Base-by-base conservation (phyloP, 495 filamentous ascomycete species). In the Sporormia fimetaria region DNA sequence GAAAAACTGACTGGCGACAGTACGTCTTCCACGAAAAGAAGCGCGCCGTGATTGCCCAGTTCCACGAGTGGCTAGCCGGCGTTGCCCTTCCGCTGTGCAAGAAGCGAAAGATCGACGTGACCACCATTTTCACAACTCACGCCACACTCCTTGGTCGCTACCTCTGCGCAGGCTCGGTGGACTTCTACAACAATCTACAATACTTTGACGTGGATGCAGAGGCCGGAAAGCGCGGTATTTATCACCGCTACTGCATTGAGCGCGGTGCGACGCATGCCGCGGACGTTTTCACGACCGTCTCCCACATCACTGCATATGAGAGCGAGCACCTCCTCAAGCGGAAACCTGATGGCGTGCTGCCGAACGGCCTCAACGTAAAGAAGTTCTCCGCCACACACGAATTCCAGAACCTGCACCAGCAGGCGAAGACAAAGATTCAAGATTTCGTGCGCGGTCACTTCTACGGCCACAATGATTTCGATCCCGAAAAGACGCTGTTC, bases 161-260 rank as follows among this genome's bases (percentile, higher is more conserved):
- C 55, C 81, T 98, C 29, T 98, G 90, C 55, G 90, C 90, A 26
- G 90, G 90, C 22, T 94, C 85, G 2, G 90, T 96, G 20, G 90
- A 98, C 61, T 98, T 98, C 62, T 98, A 98, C 69, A 98, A 98
- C 67, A 94, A 96, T 58, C 79, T 98, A 14, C 90, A 95, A 60
- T 79, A 78, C 65, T 98, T 98, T 56, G 88, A 98, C 57, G 85
- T 94, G 15, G 90, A 98, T 58, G 79, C 86, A 3, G 92, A 98
- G 60, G 90, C 90, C 25, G 90, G 90, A 23, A 95, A 94, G 68
- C 83, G 90, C 46, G 90, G 90, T 26, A 98, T 98, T 60, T 98
- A 98, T 65, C 90, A 98, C 65, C 73, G 90, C 20, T 98, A 96
- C 67, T 98, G 90, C 66, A 92, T 98, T 56, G 90, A 98, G 63